Conservation (phyloP, 352 stramenopile species). For the Pythium phragmiticola region DNA sequence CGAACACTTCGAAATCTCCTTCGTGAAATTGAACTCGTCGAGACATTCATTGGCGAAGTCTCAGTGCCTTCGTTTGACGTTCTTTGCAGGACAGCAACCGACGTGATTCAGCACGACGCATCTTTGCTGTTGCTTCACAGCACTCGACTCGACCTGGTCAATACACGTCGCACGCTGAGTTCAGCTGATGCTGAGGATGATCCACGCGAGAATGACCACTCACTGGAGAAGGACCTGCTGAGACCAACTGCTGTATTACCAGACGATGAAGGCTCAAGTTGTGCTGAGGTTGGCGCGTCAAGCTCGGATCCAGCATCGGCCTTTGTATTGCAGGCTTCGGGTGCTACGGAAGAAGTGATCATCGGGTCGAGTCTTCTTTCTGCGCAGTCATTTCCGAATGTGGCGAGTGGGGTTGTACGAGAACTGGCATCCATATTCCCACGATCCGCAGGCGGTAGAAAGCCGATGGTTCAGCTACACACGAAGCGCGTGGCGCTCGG, state of each 20-base stretch:
- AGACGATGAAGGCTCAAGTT: not conserved
- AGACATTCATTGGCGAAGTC: not conserved
- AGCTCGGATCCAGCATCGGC: not conserved
- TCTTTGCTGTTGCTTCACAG: not conserved
- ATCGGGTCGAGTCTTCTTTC: not conserved
- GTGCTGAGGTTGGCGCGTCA: not conserved
- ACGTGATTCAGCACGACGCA: not conserved
- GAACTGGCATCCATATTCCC: slow-evolving; percentile 14
- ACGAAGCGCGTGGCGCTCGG: slow-evolving; percentile 25
- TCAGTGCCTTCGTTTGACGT: not conserved
- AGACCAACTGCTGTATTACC: not conserved
- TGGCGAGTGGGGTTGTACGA: not conserved
- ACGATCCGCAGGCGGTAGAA: not conserved
- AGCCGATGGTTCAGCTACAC: not conserved
- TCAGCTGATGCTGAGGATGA: not conserved
- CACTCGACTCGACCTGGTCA: not conserved
- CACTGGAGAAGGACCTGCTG: not conserved
- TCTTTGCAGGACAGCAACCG: not conserved
- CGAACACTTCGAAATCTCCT: slow-evolving; percentile 9
- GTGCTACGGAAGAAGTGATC: slow-evolving; percentile 13
- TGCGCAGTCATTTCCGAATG: not conserved
- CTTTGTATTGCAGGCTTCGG: slow-evolving; percentile 3
- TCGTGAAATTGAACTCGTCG: not conserved
- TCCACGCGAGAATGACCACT: not conserved
- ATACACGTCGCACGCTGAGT: not conserved